These are phyloP conservation scores for Scopulariopsis brevicaulis DNA, from an alignment of 2,329 filamentous ascomycete species.

Conservation along the genomic window DNA sequence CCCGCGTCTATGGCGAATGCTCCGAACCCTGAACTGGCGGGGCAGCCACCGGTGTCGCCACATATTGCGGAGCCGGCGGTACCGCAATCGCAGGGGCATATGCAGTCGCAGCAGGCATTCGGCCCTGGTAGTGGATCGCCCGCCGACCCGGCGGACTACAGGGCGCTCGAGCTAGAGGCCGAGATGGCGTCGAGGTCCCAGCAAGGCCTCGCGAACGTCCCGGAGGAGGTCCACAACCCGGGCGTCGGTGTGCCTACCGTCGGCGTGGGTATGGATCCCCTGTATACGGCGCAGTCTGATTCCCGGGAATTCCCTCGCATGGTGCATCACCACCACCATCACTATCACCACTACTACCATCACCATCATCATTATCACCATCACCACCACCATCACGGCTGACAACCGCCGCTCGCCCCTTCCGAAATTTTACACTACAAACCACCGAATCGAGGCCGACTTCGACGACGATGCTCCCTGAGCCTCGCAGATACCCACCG, in stretches of 20 bases:
- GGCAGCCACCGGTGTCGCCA: too few relatives aligned
- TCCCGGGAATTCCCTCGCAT: neutral
- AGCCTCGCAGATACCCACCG: too few relatives aligned
- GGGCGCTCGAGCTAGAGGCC: neutral
- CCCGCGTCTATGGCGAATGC: neutral
- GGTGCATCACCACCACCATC: conserved; percentile 5
- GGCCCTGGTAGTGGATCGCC: neutral
- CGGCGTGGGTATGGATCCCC: neutral
- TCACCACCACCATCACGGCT: too few relatives aligned
- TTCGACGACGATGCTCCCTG: too few relatives aligned
- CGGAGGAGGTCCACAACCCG: neutral
- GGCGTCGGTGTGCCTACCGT: neutral
- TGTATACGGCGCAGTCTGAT: neutral
- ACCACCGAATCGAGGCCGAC: too few relatives aligned
- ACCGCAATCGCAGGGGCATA: too few relatives aligned
- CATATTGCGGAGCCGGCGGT: too few relatives aligned
- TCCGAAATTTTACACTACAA: too few relatives aligned
- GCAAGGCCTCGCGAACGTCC: neutral
- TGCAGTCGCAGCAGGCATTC: neutral
- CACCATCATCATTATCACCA: conserved; percentile 1
- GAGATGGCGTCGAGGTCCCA: neutral
- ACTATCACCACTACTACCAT: conserved; percentile 5
- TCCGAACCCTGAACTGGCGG: neutral
- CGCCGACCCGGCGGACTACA: neutral
- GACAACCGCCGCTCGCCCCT: too few relatives aligned